These are phyloP conservation scores for Aspergillus glaucus DNA, from an alignment of 2,329 filamentous ascomycete species.

Conservation along the genomic window DNA sequence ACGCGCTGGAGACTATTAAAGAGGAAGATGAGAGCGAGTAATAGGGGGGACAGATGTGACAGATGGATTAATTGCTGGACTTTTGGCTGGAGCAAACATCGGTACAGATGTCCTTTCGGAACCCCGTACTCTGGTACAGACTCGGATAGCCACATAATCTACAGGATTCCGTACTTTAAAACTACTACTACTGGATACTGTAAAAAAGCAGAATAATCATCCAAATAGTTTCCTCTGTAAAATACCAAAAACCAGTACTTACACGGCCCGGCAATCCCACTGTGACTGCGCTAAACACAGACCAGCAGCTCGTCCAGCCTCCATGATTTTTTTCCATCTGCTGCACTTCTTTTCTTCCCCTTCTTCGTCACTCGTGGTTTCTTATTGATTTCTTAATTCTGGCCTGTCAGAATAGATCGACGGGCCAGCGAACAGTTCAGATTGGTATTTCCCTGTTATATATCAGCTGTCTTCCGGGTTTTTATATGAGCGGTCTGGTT, in stretches of 20 bases:
- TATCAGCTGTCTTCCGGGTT: no score
- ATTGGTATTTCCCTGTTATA: no score
- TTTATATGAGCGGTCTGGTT: no score
- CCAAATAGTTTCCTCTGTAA: not conserved
- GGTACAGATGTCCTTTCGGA: not conserved
- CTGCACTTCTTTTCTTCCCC: not conserved
- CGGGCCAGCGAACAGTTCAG: no score
- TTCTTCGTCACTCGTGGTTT: no score
- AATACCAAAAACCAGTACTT: not conserved
- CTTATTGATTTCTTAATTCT: no score
- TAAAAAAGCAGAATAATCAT: no score
- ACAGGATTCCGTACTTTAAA: no score
- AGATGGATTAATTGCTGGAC: not conserved
- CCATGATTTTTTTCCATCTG: constrained; percentile 18
- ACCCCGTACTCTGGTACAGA: no score
- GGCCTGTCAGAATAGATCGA: no score
- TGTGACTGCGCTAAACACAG: constrained; percentile 25
- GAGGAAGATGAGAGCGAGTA: not conserved
- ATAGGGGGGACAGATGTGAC: not conserved
- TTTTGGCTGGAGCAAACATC: not conserved
- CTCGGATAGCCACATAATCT: no score
- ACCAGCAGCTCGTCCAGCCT: constrained; percentile 25
- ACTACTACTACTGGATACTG: no score
- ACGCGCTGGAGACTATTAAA: not conserved
- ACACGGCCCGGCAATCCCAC: constrained; percentile 19